phyloP scores from a whole-genome alignment of 179 eudicot species.

The Beta corolliflora region DNA sequence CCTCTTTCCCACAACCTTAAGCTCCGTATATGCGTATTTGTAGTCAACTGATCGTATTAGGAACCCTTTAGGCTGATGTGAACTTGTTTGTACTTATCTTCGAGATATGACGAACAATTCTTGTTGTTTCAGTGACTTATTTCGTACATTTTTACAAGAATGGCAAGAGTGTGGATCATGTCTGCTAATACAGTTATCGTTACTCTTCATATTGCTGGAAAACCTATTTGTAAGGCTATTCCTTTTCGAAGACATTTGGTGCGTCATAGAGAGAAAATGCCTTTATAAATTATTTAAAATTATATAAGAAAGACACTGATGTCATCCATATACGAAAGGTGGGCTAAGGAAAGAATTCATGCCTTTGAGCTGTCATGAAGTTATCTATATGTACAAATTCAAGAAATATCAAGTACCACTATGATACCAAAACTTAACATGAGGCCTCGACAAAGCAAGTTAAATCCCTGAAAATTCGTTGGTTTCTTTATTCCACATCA shows the following conservation, averaged over 20 bases:
- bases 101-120: not conserved
- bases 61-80: not conserved
- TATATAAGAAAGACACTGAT: not conserved
- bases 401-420: not conserved
- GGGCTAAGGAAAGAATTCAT: not conserved
- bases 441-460: too few species aligned
- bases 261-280: not conserved
- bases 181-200: not conserved
- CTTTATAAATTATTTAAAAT: not conserved
- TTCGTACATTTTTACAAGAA: not conserved
- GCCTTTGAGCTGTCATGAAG: not conserved
- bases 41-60: not conserved
- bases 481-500: too few species aligned
- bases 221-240: not conserved
- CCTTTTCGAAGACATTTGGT: not conserved
- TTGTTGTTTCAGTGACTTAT: not conserved
- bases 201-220: not conserved
- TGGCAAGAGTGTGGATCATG: not conserved
- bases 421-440: not conserved
- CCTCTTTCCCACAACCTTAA: not conserved
- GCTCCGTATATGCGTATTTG: not conserved
- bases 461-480: too few species aligned
- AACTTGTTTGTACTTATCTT: not conserved
- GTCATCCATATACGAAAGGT: not conserved
- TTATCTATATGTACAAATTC: not conserved